These are phyloP conservation scores for Umbelopsis vinacea DNA, from an alignment of 192 early-diverging fungal species.

Conservation along the genomic window DNA sequence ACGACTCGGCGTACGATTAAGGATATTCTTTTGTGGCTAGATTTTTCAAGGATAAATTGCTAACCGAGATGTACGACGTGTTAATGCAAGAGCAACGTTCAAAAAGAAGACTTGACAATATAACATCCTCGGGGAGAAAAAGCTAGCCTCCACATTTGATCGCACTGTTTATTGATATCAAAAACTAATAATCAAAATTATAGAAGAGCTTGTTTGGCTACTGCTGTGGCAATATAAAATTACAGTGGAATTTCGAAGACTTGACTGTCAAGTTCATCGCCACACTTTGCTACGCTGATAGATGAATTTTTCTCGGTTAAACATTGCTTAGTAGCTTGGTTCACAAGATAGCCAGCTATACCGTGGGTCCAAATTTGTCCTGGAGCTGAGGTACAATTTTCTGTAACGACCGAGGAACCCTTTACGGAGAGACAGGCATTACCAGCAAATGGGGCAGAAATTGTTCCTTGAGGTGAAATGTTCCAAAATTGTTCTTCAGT, in stretches of 20 bases:
- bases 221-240: not conserved
- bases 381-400: not conserved
- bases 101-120: too few relatives aligned
- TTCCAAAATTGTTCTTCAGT: not conserved
- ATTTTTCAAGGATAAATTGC: too few relatives aligned
- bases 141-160: too few relatives aligned
- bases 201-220: not conserved
- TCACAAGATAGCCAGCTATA: constrained; percentile 1
- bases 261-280: constrained; percentile 15
- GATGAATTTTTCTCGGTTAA: not conserved
- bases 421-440: not conserved
- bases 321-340: not conserved
- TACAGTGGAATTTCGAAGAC: constrained; percentile 12
- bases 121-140: too few relatives aligned
- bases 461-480: not conserved
- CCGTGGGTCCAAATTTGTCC: constrained; percentile 5
- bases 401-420: not conserved
- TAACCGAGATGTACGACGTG: too few relatives aligned
- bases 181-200: too few relatives aligned
- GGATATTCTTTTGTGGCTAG: too few relatives aligned
- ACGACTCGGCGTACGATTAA: too few relatives aligned
- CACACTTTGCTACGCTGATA: not conserved
- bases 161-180: too few relatives aligned
- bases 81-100: too few relatives aligned
- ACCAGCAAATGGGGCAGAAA: not conserved